phyloP scores from a whole-genome alignment of 352 stramenopile genomes.

The Globisporangium nodosum region DNA sequence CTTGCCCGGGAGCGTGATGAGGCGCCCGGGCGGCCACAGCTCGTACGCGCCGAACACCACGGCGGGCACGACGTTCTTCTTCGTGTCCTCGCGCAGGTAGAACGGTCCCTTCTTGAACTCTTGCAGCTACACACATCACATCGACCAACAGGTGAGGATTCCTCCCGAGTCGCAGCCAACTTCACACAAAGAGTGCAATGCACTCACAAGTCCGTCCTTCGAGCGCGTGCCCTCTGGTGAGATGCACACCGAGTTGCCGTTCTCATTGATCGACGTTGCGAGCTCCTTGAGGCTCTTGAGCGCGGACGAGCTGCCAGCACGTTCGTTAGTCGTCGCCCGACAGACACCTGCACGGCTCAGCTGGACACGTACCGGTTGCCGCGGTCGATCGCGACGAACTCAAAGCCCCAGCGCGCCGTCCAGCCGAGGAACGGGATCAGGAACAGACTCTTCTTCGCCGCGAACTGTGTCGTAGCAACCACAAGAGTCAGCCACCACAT shows the following conservation, averaged over 20 bases:
- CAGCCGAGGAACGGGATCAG: slow-evolving; percentile 75
- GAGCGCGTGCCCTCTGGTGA: slow-evolving; percentile 81
- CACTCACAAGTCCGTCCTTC: slow-evolving; percentile 62
- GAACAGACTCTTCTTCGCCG: slow-evolving; percentile 83
- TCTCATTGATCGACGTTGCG: slow-evolving; percentile 59
- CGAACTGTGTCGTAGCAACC: slow-evolving; percentile 32
- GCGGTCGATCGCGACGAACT: slow-evolving; percentile 77
- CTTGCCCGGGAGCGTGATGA: slow-evolving; percentile 72
- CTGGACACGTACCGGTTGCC: slow-evolving; percentile 39
- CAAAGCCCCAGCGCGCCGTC: slow-evolving; percentile 66
- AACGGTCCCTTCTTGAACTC: slow-evolving; percentile 88
- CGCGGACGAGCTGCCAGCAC: slow-evolving; percentile 29
- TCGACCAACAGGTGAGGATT: background rate
- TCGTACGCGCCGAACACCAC: slow-evolving; percentile 82
- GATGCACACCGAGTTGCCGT: slow-evolving; percentile 73
- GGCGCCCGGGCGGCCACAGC: slow-evolving; percentile 65
- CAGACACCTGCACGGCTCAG: no score
- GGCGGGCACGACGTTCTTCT: slow-evolving; percentile 74
- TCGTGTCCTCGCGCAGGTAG: slow-evolving; percentile 77
- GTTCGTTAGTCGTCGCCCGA: background rate
- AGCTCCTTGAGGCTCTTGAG: slow-evolving; percentile 69
- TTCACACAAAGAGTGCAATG: background rate
- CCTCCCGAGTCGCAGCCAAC: no score
- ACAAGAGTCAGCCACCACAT: background rate
- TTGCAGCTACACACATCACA: slow-evolving; percentile 46